These are phyloP conservation scores for Aspergillus intermedius DNA, from an alignment of 2,329 filamentous ascomycete species.

Conservation along the genomic window DNA sequence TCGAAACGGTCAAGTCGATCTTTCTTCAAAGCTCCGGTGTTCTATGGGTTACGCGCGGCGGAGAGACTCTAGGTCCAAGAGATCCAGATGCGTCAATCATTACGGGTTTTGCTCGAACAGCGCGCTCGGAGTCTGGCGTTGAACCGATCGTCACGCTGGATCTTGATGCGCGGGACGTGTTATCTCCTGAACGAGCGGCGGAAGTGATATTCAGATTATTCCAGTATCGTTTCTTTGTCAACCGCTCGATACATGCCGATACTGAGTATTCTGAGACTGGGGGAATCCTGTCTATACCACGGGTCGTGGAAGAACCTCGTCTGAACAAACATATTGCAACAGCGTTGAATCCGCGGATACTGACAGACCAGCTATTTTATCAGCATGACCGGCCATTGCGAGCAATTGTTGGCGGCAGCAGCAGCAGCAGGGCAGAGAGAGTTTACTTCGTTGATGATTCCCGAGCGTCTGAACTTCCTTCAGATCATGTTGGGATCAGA, in stretches of 20 bases:
- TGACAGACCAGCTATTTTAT: constrained; percentile 9
- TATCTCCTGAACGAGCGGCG: constrained; percentile 3
- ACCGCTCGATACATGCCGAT: constrained; percentile 7
- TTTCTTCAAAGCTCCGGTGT: constrained; percentile 12
- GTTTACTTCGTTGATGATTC: constrained; percentile 9
- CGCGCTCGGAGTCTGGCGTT: constrained; percentile 19
- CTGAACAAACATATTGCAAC: constrained; percentile 5
- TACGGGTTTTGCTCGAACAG: constrained; percentile 20
- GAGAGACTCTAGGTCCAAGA: constrained; percentile 1
- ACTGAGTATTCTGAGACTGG: constrained; percentile 19
- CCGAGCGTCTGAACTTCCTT: constrained; percentile 1
- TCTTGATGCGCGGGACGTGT: constrained; percentile 8
- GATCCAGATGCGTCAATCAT: constrained; percentile 14
- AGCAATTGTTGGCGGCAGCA: constrained; percentile 1
- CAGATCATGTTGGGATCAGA: constrained; percentile 25
- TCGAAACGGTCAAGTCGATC: constrained; percentile 12
- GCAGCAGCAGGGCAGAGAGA: background rate
- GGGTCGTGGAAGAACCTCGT: constrained; percentile 12
- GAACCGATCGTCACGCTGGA: constrained; percentile 19
- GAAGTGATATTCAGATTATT: constrained; percentile 10
- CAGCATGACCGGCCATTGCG: constrained; percentile 6
- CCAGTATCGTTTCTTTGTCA: constrained; percentile 4
- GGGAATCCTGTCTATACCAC: constrained; percentile 17
- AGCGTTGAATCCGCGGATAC: background rate
- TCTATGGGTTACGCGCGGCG: constrained; percentile 20